Evolutionary conservation across 257 asterid genomes (phyloP).

Genomic region (Rehmannia glutinosa): DNA sequence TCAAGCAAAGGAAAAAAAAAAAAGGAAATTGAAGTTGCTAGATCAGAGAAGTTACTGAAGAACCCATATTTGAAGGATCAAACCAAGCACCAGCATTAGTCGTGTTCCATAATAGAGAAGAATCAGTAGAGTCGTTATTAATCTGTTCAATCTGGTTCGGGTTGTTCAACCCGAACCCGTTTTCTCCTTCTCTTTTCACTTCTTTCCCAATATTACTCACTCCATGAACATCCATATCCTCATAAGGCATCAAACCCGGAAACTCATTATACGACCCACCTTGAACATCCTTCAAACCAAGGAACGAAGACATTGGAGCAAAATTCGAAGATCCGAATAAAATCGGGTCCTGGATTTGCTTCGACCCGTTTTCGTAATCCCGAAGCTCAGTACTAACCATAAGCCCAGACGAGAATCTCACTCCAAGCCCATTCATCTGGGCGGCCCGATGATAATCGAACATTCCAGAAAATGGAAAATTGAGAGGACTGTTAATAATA

Average conservation of each 20-base stretch:
- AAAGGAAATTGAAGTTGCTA: background rate
- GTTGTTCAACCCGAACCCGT: slow-evolving; percentile 9
- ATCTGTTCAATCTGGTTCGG: slow-evolving; percentile 4
- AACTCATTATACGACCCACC: too few species aligned
- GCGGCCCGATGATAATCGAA: slow-evolving; percentile 18
- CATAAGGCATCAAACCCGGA: slow-evolving; percentile 14
- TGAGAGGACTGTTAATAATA: slow-evolving; percentile 10
- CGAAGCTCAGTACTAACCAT: background rate
- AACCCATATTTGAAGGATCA: slow-evolving; percentile 35
- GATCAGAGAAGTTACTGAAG: slow-evolving; percentile 34
- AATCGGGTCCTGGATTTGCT: background rate
- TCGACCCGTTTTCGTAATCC: slow-evolving; percentile 10
- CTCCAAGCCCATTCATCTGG: slow-evolving; percentile 21
- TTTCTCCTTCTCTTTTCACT: slow-evolving; percentile 18
- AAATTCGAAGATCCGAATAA: slow-evolving; percentile 21
- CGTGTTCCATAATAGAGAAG: slow-evolving; percentile 29
- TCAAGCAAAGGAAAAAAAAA: background rate
- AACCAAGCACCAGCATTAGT: slow-evolving; percentile 26
- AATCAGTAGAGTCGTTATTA: background rate
- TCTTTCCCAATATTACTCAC: slow-evolving; percentile 1
- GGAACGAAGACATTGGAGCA: slow-evolving; percentile 8
- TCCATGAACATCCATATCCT: slow-evolving; percentile 8
- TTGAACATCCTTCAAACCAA: too few species aligned
- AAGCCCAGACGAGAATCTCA: slow-evolving; percentile 28
- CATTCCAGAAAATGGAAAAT: slow-evolving; percentile 23